Evolutionary conservation across 208 protist species (phyloP).

Genomic region (Leishmania gerbilli): DNA sequence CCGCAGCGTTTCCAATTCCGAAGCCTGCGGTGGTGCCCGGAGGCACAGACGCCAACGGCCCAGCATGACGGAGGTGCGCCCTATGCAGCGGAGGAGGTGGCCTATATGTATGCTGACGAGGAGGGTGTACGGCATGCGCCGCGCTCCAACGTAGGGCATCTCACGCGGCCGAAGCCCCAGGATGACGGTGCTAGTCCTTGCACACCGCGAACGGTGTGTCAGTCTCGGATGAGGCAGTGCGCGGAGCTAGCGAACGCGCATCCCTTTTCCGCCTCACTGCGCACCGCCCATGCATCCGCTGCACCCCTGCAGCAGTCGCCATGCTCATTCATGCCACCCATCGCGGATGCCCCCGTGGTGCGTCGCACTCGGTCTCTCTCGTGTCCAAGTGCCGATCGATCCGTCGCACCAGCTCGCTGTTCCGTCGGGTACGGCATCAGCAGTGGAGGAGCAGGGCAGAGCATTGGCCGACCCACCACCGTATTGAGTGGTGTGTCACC

Average conservation of each 20-base stretch:
- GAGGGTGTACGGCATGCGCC: neutral
- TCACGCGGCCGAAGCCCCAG: neutral
- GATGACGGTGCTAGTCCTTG: neutral
- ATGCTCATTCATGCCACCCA: conserved; percentile 6
- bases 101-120: conserved; percentile 6
- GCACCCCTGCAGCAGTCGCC: conserved; percentile 1
- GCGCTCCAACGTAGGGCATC: neutral
- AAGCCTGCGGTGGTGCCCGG: neutral
- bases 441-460: neutral
- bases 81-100: neutral
- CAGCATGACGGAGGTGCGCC: neutral
- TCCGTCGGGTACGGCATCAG: conserved; percentile 12
- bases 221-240: neutral
- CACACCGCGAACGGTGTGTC: conserved; percentile 14
- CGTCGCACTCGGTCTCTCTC: conserved; percentile 16
- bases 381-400: conserved; percentile 25
- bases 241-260: neutral
- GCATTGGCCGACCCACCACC: conserved; percentile 10
- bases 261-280: neutral
- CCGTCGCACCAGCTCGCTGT: conserved; percentile 36
- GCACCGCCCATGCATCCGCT: neutral
- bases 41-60: neutral
- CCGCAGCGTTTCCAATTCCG: conserved; percentile 20
- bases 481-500: neutral
- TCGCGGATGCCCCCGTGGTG: conserved; percentile 1